Base-by-base conservation (phyloP, 2,329 filamentous ascomycete species). In the Elsinoe perseae region DNA sequence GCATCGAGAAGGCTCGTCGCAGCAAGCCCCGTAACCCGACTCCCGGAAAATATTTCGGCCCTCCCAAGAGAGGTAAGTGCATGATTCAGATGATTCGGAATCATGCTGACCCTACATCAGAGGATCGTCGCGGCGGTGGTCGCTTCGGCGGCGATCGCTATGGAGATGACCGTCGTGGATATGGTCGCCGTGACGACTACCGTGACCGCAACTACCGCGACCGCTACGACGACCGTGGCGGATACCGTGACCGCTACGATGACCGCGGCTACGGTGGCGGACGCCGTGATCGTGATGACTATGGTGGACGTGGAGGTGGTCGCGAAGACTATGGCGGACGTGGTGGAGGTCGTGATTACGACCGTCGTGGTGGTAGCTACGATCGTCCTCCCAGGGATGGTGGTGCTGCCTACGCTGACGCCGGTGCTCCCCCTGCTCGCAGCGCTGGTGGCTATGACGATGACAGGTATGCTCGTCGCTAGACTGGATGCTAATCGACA, bases 1-100 rank as follows among this genome's bases (percentile, higher is more conserved):
- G 91, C 80, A 97, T 98, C 64, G 93, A 98, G 80, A 98, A 97
- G 81, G 93, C 93, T 67, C 90, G 93, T 67, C 90, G 93, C 73
- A 88, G 89, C 70, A 87, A 90, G 64, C 93, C 93, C 66, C 88
- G 93, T 68, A 97, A 92, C 57, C 93, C 93, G 32, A 98, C 93
- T 57, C 93, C 93, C 50, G 93, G 93, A 76, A 97, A 97, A 78
- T 98, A 98, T 81, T 97, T 96, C 69, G 93, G 93, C 54, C 93
- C 93, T 60, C 93, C 93, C 62, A 98, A 98, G 84, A 83, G 93
- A 79, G 91, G 91, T 93, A 77, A 78, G 86, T 36, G 42, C 40
- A 9, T 16, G 76, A 61, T 59, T 55, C 53, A 54, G 30, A 25
- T 14, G 42, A 32, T 46, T 38, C 12, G 14, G 44, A n/a, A 57